phyloP scores from a whole-genome alignment of 305 asterid genomes.

The Plantago coronopus region DNA sequence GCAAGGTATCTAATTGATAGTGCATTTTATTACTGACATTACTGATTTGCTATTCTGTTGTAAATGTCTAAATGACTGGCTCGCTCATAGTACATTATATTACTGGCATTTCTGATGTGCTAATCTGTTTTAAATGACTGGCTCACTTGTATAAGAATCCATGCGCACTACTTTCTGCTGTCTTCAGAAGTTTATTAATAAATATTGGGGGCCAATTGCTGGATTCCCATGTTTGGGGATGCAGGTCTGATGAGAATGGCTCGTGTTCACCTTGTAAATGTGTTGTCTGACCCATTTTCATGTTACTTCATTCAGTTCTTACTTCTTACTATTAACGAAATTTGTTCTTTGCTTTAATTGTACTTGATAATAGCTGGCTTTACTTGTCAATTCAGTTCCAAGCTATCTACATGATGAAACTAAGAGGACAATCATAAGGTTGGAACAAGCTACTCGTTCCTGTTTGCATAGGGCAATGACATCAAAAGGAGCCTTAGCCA shows the following conservation, averaged over 20 bases:
- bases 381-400: constrained; percentile 44
- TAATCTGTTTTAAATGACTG: constrained; percentile 11
- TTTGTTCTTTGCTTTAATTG: background rate
- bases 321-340: background rate
- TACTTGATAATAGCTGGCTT: constrained; percentile 15
- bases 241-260: constrained; percentile 1
- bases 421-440: constrained; percentile 73
- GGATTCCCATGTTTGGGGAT: background rate
- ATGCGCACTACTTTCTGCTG: background rate
- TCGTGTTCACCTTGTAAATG: constrained; percentile 12
- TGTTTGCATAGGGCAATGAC: constrained; percentile 68
- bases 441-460: constrained; percentile 76
- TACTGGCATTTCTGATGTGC: constrained; percentile 6
- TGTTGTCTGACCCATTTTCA: background rate
- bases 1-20: constrained; percentile 46
- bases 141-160: constrained; percentile 12
- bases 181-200: background rate
- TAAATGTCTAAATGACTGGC: constrained; percentile 10
- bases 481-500: constrained; percentile 70
- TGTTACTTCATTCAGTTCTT: no score
- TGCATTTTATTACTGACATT: constrained; percentile 14
- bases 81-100: constrained; percentile 17
- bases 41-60: constrained; percentile 10
- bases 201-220: constrained; percentile 8
- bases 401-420: constrained; percentile 64